Evolutionary conservation across 805 yeast species (phyloP).

Genomic region (Barnettozyma salicaria): DNA sequence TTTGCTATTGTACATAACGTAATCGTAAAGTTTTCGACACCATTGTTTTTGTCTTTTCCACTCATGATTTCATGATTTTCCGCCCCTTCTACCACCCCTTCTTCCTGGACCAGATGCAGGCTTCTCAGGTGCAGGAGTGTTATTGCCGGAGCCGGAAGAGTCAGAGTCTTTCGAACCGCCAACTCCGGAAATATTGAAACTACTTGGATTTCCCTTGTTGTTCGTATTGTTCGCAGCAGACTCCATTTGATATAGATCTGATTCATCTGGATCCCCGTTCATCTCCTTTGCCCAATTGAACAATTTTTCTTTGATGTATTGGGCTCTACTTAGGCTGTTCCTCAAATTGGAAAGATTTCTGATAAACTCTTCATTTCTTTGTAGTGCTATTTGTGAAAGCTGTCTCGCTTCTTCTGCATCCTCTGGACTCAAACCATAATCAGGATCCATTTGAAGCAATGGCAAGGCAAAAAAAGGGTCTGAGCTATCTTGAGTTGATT

Average conservation of each 20-base stretch:
- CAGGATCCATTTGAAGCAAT: constrained; percentile 34
- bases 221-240: constrained; percentile 7
- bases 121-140: constrained; percentile 9
- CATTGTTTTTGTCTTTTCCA: too few relatives aligned
- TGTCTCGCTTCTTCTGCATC: constrained; percentile 68
- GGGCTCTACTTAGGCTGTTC: constrained; percentile 71
- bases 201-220: constrained; percentile 6
- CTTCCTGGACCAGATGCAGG: constrained; percentile 14
- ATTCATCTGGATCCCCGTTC: constrained; percentile 54
- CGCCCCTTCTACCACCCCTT: constrained; percentile 21
- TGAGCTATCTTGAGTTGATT: constrained; percentile 26
- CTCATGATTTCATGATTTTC: constrained; percentile 1
- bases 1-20: too few relatives aligned
- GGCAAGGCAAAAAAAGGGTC: constrained; percentile 72
- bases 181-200: constrained; percentile 9
- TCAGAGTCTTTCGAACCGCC: constrained; percentile 15
- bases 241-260: constrained; percentile 33
- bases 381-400: constrained; percentile 69
- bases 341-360: constrained; percentile 71
- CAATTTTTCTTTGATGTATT: constrained; percentile 63
- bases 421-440: constrained; percentile 46
- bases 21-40: constrained; percentile 1
- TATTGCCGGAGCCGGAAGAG: constrained; percentile 9
- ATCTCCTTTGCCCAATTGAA: constrained; percentile 83
- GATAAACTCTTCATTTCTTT: constrained; percentile 81